Base-by-base conservation (phyloP, 1,284 basidiomycete species). In the Cryptococcus deneoformans region DNA sequence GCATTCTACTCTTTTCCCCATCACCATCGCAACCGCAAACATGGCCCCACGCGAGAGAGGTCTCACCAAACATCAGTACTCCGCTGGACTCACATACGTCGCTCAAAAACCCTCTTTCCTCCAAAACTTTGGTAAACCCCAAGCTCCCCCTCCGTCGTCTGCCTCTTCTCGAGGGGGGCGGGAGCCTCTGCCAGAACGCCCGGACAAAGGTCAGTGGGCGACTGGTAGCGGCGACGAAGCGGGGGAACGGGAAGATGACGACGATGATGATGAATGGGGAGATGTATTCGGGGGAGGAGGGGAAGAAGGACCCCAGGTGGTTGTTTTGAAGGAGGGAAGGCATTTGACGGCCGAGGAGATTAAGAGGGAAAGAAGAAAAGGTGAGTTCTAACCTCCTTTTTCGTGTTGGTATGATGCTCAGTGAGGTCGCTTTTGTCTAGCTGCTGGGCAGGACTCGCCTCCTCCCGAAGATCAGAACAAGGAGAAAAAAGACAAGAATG, bases 281-380 rank as follows among this genome's bases (percentile, higher is more conserved):
- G 88, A 86, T 66, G 85, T 81, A 20, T 85, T 85, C 59, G 75
- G 75, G 75, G 90, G 90, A 56, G 88, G 90, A 16, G 84, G 84
- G 0, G 90, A 92, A 64, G 90, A 93, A 76, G 86, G 83, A 63
- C 90, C 90, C 7, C 88, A 90, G 71, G 85, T 93, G 3, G 88
- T 93, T 1, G 90, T 93, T 8, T 72, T 93, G 64, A 89, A 83
- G 69, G 84, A 87, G 66, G 90, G 90, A 35, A 91, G 89, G 69
- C 91, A 93, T 77, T 79, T 93, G 50, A 85, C 82, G 3, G 85
- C 82, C 59, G 77, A 82, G 52, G 88, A 93, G 68, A 89, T 82
- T 2, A 87, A 89, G 80, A 86, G 88, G 88, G 83, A 89, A 68
- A 81, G 83, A 54, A 82, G 88, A 52, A 84, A 83, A 81, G 88